phyloP scores from a whole-genome alignment of 768 basidiomycete species.

The Gymnopilus junonius region DNA sequence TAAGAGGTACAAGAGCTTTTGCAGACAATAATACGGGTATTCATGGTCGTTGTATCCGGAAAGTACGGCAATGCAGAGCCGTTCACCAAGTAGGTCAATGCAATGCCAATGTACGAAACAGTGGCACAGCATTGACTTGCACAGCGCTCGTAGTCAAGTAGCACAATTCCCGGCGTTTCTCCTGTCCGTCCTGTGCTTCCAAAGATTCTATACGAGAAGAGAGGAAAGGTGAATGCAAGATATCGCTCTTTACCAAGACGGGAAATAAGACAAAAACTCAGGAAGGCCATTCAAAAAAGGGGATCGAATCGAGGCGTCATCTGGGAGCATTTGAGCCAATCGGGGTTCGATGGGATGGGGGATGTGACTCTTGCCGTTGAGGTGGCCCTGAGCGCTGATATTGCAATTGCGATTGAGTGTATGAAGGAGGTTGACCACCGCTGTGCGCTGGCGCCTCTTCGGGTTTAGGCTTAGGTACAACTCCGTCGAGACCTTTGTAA shows the following conservation, averaged over 20 bases:
- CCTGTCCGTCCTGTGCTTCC: conserved; percentile 15
- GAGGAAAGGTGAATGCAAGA: conserved; percentile 7
- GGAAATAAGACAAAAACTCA: conserved; percentile 18
- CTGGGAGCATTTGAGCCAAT: conserved; percentile 16
- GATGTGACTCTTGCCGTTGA: background rate
- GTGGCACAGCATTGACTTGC: background rate
- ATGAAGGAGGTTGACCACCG: conserved; percentile 7
- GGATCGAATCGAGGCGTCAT: conserved; percentile 11
- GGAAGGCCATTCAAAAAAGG: conserved; percentile 12
- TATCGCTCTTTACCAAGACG: conserved; percentile 21
- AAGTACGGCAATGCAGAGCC: conserved; percentile 11
- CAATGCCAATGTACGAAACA: conserved; percentile 1
- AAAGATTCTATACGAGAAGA: conserved; percentile 6
- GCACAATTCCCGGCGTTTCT: conserved; percentile 15
- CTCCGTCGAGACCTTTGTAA: conserved; percentile 72
- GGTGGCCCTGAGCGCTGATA: conserved; percentile 6
- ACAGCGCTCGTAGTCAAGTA: conserved; percentile 15
- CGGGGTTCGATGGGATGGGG: conserved; percentile 13
- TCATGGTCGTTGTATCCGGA: conserved; percentile 11
- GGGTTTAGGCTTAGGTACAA: conserved; percentile 68
- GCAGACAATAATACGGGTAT: conserved; percentile 4
- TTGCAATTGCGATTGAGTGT: conserved; percentile 3
- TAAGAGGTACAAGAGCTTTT: conserved; percentile 15
- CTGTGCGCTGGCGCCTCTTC: conserved; percentile 24
- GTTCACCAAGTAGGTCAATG: conserved; percentile 5